Evolutionary conservation across 2,329 filamentous ascomycete genomes (phyloP), one percentile per base, ranked within the genome.

Genomic region (Ophiocordyceps camponoti-rufipedis): DNA sequence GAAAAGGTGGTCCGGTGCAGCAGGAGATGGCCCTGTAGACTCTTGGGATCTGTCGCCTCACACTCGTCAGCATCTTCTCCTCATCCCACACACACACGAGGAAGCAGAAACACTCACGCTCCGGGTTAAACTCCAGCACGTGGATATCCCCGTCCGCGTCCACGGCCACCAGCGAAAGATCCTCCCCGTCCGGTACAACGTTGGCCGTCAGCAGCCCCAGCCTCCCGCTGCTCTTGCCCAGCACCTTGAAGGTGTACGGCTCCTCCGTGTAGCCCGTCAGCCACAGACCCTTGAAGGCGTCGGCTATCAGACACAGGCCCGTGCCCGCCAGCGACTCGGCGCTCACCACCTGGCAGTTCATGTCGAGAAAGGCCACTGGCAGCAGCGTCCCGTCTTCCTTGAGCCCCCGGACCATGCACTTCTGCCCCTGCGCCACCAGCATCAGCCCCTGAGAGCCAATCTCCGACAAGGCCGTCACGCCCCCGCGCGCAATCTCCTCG

Each of bases 221-320:
- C 41, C 75, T 76, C 18, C 83, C 81, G 38, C 80, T 74, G 54
- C 82, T 85, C 63, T 95, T 95, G 40, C 88, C 87, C 52, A 96
- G 87, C 4, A 95, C 72, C 50, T 87, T 82, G 78, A 98, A 87
- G 53, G 84, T 88, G 60, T 96, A 98, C 1, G 91, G 91, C 56
- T 96, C 91, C 64, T 98, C 89, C 9, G 85, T 91, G 58, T 95
- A 98, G 0, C 91, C 91, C 0, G 85, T 84, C 53, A 98, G 93
- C 87, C 91, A 96, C 2, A 96, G 71, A 0, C 91, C 91, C 65
- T 94, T 94, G 58, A 91, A 79, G 0, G 83, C 85, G 64, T 98
- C 91, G 0, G 85, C 84, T 65, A 95, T 79, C 11, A 94, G 70
- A 55, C 85, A 87, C 58, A 98, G 71, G 0, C 89, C 88, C 0